phyloP scores from a whole-genome alignment of 1,284 basidiomycete genomes.

The Inonotus hispidus region DNA sequence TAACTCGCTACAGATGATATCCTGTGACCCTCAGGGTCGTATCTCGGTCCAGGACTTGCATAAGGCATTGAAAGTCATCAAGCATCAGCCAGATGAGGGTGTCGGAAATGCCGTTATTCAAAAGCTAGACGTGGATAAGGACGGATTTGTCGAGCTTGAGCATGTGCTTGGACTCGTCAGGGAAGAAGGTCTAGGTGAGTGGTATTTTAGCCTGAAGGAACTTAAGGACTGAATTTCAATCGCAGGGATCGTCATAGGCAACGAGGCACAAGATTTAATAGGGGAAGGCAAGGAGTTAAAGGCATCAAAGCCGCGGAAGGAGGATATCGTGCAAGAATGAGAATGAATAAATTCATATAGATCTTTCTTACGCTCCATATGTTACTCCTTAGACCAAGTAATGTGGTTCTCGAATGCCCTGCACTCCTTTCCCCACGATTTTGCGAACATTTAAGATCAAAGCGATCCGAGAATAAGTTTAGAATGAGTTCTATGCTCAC shows the following conservation, averaged over 20 bases:
- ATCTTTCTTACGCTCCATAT: not conserved
- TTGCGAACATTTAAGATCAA: not conserved
- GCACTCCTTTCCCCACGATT: not conserved
- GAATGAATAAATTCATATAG: not conserved
- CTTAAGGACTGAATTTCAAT: constrained; percentile 14
- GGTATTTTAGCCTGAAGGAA: constrained; percentile 9
- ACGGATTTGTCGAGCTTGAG: constrained; percentile 89
- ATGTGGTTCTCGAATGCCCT: not conserved
- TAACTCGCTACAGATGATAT: constrained; percentile 89
- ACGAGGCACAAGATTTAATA: constrained; percentile 66
- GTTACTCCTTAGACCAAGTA: constrained; percentile 1
- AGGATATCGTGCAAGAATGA: constrained; percentile 81
- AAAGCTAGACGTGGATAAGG: constrained; percentile 94
- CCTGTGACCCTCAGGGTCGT: constrained; percentile 86
- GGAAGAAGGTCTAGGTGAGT: constrained; percentile 71
- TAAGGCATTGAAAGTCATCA: constrained; percentile 89
- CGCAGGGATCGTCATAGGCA: constrained; percentile 66
- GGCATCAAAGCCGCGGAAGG: constrained; percentile 73
- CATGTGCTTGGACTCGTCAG: constrained; percentile 76
- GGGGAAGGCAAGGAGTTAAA: constrained; percentile 73
- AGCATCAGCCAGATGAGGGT: constrained; percentile 89
- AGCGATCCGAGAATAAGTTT: not conserved
- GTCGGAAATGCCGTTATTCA: constrained; percentile 86
- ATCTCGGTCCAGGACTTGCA: constrained; percentile 89
- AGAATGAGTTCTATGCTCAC: not conserved